These are phyloP conservation scores for Rutidosis leptorrhynchoides DNA, from an alignment of 129 eudicot species.

Conservation along the genomic window DNA sequence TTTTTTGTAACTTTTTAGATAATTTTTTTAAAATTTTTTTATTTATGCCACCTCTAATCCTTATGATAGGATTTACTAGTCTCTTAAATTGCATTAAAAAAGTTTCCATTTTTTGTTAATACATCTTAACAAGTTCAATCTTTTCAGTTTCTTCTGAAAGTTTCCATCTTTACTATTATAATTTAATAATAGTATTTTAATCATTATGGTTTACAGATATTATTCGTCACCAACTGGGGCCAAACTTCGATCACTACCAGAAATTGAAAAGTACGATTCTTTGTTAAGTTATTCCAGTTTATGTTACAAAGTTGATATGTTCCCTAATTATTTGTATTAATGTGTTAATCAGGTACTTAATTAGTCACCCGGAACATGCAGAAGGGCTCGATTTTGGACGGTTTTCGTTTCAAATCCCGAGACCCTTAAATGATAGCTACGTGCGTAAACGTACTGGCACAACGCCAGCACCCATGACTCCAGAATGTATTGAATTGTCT, in stretches of 20 bases:
- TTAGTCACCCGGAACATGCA: conserved; percentile 48
- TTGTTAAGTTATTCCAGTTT: neutral
- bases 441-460: conserved; percentile 54
- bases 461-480: conserved; percentile 25
- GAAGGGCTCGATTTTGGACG: conserved; percentile 46
- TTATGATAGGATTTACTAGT: neutral
- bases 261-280: conserved; percentile 49
- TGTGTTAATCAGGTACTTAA: conserved; percentile 51
- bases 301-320: conserved; percentile 1
- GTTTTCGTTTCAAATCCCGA: conserved; percentile 84
- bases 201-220: conserved; percentile 48
- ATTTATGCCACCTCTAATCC: neutral
- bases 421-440: conserved; percentile 65
- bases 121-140: neutral
- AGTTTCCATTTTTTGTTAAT: neutral
- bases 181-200: neutral
- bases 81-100: neutral
- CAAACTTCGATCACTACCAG: conserved; percentile 79
- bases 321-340: conserved; percentile 11
- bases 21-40: no score
- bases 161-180: conserved; percentile 12
- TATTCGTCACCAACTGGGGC: conserved; percentile 73
- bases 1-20: neutral
- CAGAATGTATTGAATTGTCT: conserved; percentile 34
- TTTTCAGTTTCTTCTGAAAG: neutral